A percentile compares a stretch with the other conserved stretches of the same genome.
Conservation (phyloP, 371 early-diverging fungal species). For the Mortierella sp. region DNA sequence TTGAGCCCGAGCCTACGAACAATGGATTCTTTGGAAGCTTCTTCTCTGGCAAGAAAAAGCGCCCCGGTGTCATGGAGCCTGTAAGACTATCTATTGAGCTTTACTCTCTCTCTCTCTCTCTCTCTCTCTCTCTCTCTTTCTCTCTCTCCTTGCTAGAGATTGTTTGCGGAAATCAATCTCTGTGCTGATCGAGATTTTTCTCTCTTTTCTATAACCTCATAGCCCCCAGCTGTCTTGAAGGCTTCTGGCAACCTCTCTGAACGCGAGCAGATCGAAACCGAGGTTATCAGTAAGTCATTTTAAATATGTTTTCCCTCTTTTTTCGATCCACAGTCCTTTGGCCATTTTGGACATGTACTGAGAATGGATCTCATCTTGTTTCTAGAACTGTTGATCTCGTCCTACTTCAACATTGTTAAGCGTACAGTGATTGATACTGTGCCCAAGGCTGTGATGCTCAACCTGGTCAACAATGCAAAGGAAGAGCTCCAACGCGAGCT, state of each 20-base stretch:
- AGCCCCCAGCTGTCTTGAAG: constrained; percentile 95
- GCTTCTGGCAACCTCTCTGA: constrained; percentile 95
- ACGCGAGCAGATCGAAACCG: constrained; percentile 96
- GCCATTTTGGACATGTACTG: not conserved
- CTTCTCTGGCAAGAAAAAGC: constrained; percentile 84
- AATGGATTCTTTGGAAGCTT: constrained; percentile 96
- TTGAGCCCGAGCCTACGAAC: constrained; percentile 60
- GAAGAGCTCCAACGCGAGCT: constrained; percentile 96
- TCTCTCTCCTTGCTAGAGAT: no score
- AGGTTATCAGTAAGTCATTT: constrained; percentile 89
- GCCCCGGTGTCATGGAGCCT: constrained; percentile 82
- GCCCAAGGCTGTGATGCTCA: constrained; percentile 99
- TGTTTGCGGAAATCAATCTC: constrained; percentile 1
- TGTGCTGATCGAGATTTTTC: no score
- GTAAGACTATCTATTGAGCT: constrained; percentile 68
- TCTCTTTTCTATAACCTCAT: not conserved
- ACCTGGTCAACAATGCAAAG: constrained; percentile 91
- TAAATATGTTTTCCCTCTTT: not conserved
- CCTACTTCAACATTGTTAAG: constrained; percentile 98
- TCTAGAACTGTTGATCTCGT: constrained; percentile 89
- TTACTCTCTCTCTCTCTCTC: no score
- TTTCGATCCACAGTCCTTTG: no score
- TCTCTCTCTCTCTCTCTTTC: constrained; percentile 3
- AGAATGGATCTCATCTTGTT: constrained; percentile 2
- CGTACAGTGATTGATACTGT: constrained; percentile 98